Evolutionary conservation across 2,329 filamentous ascomycete genomes (phyloP), one percentile per base, ranked within the genome.

Genomic region (Pseudonectria buxi): DNA sequence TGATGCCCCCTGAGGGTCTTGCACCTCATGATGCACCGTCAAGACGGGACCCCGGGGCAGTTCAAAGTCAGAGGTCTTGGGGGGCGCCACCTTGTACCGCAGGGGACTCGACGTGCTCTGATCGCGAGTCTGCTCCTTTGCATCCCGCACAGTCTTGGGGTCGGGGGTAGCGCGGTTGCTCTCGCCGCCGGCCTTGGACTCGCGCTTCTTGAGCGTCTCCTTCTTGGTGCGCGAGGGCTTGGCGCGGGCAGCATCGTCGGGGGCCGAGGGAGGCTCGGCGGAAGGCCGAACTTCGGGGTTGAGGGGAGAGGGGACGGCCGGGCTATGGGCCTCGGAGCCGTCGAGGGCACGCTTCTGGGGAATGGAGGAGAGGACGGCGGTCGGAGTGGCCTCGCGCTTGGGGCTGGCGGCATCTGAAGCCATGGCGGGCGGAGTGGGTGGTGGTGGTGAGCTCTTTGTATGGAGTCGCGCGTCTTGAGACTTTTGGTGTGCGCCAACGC

Each of bases 291-390:
- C 69, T 30, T 82, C 77, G 30, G 80, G 78, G 49, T 88, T 88
- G 43, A 89, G 72, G 18, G 83, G 83, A 10, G 84, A 89, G 3
- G 83, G 78, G 2, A 87, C 70, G 10, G 78, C 71, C 4, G 84
- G 83, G 41, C 72, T 72, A 58, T 88, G 79, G 54, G 77, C 77
- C 50, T 85, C 81, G 18, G 18, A 9, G 18, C 5, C 18, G 41
- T 84, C 81, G 22, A 83, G 68, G 14, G 68, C 64, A 40, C 81
- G 78, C 52, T 84, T 84, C 54, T 81, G 72, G 4, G 79, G 76
- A 15, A 81, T 63, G 9, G 69, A 68, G 33, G 69, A 62, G 57
- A 62, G 50, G 6, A 63, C 52, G 12, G 58, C 49, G 14, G 56
- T 57, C 18, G 65, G 62, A 6, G 62, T 67, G 13, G 61, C 46